A percentile compares a stretch with the other conserved stretches of the same genome.
phyloP scores from a whole-genome alignment of 352 stramenopile genomes.

The Phytophthora citrophthora region DNA sequence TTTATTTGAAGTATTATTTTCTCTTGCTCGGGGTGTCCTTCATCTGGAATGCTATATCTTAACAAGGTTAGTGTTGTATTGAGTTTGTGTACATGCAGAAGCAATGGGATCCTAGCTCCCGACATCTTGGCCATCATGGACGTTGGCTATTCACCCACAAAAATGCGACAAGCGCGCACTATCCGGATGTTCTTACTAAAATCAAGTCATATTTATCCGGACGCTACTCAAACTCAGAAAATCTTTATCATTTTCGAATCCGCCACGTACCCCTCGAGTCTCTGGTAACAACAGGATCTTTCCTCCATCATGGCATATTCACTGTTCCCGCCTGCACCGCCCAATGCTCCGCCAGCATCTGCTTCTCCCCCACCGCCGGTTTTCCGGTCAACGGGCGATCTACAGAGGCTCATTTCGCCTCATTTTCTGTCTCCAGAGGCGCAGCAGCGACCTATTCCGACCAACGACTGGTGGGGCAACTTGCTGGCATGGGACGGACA shows the following conservation, averaged over 20 bases:
- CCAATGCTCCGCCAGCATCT: constrained; percentile 2
- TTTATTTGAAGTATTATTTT: too few species aligned
- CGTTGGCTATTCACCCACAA: not conserved
- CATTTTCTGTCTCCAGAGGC: constrained; percentile 44
- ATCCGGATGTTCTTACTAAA: constrained; percentile 13
- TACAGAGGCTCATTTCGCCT: constrained; percentile 59
- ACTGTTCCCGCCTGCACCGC: constrained; percentile 14
- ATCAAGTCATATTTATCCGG: constrained; percentile 15
- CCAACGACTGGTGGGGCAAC: constrained; percentile 89
- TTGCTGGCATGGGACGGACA: constrained; percentile 65
- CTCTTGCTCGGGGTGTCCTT: too few species aligned
- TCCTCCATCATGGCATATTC: constrained; percentile 28
- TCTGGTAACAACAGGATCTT: constrained; percentile 2
- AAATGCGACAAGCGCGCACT: constrained; percentile 11
- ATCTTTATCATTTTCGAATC: constrained; percentile 28
- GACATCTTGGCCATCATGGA: too few species aligned
- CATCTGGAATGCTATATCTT: too few species aligned
- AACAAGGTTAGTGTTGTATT: too few species aligned
- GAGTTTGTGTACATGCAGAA: too few species aligned
- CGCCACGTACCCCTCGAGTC: constrained; percentile 18
- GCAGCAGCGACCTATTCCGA: constrained; percentile 56
- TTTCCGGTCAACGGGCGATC: constrained; percentile 56
- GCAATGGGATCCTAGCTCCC: too few species aligned
- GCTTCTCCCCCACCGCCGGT: constrained; percentile 36
- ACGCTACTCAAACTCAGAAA: constrained; percentile 2